Evolutionary conservation across 2,329 filamentous ascomycete species (phyloP).

Genomic region (Arthrocladium fulminans): DNA sequence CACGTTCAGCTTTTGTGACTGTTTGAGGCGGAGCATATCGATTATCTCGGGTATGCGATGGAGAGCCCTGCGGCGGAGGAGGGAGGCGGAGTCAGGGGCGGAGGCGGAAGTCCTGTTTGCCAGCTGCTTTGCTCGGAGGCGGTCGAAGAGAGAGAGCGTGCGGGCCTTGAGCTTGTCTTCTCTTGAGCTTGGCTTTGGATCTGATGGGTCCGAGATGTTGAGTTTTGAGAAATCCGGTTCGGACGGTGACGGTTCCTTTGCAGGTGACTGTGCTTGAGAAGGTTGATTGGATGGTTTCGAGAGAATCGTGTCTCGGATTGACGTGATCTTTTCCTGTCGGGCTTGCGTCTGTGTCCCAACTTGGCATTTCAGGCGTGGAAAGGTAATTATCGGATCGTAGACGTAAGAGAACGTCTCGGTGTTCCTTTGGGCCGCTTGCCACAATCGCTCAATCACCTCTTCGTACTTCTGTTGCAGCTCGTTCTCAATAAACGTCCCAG

Average conservation of each 20-base stretch:
- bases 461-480: slow-evolving; percentile 44
- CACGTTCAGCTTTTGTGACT: slow-evolving; percentile 29
- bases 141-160: slow-evolving; percentile 55
- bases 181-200: slow-evolving; percentile 25
- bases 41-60: slow-evolving; percentile 61
- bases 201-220: slow-evolving; percentile 14
- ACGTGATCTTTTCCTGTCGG: slow-evolving; percentile 16
- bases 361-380: slow-evolving; percentile 29
- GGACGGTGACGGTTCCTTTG: slow-evolving; percentile 9
- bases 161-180: slow-evolving; percentile 33
- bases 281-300: not conserved
- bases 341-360: slow-evolving; percentile 18
- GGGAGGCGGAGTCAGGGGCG: slow-evolving; percentile 43
- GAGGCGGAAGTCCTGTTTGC: slow-evolving; percentile 39
- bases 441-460: slow-evolving; percentile 37
- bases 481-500: slow-evolving; percentile 34
- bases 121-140: slow-evolving; percentile 61
- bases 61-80: slow-evolving; percentile 56
- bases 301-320: slow-evolving; percentile 17
- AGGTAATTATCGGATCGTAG: slow-evolving; percentile 26
- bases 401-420: slow-evolving; percentile 15
- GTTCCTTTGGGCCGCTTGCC: slow-evolving; percentile 32
- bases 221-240: slow-evolving; percentile 13
- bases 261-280: slow-evolving; percentile 8
- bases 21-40: slow-evolving; percentile 57